Conservation (phyloP, 768 basidiomycete genomes). For the Pulveroboletus sp. region DNA sequence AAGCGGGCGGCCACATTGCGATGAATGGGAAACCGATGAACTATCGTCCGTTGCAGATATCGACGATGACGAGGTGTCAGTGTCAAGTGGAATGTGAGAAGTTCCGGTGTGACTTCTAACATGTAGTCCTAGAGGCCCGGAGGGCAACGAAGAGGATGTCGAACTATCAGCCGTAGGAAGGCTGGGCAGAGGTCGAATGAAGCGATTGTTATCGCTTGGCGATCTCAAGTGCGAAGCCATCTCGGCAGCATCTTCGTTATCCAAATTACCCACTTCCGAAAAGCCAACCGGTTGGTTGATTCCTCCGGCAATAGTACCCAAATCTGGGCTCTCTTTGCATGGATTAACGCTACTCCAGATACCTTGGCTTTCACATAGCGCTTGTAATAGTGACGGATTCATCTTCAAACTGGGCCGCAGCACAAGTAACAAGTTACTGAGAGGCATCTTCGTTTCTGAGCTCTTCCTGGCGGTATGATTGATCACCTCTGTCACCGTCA, state of each 20-base stretch:
- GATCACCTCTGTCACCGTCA: constrained; percentile 79
- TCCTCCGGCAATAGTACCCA: constrained; percentile 1
- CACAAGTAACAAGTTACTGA: constrained; percentile 84
- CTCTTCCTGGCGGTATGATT: constrained; percentile 65
- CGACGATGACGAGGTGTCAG: constrained; percentile 24
- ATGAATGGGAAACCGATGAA: constrained; percentile 33
- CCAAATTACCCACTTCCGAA: not conserved
- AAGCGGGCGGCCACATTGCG: constrained; percentile 29
- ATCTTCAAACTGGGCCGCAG: constrained; percentile 86
- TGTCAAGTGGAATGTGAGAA: constrained; percentile 9
- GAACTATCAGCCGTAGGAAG: too few relatives aligned
- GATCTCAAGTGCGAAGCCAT: constrained; percentile 1
- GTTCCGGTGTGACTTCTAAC: not conserved
- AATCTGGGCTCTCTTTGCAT: constrained; percentile 3
- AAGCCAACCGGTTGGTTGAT: not conserved
- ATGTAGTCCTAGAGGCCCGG: constrained; percentile 2
- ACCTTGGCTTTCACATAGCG: constrained; percentile 66
- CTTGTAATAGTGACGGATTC: constrained; percentile 68
- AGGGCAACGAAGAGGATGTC: constrained; percentile 4
- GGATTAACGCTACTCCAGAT: constrained; percentile 52
- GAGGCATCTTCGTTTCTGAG: constrained; percentile 86
- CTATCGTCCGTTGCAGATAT: constrained; percentile 28
- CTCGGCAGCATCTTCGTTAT: not conserved
- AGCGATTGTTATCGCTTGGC: constrained; percentile 15
- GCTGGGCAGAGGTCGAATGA: constrained; percentile 10